Base-by-base conservation (phyloP, 2,329 filamentous ascomycete genomes). In the Hypoxylon sp. region DNA sequence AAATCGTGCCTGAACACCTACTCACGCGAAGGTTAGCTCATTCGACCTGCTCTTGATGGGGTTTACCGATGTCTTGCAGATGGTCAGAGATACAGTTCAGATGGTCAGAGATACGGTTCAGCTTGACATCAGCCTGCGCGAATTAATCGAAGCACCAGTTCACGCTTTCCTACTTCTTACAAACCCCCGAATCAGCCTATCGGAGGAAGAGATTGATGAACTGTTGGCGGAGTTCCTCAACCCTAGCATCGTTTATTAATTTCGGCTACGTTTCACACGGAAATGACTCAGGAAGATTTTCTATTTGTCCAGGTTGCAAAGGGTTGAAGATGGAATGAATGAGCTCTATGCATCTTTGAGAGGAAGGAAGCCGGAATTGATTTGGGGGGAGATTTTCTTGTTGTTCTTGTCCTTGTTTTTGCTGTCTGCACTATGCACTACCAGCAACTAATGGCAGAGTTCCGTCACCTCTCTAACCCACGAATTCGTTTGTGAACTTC, bases 1-100 rank as follows among this genome's bases (percentile, higher is more conserved):
- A 48, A 65, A 64, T 62, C 72, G 71, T 68, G 46, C 69, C 59
- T 74, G 61, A 69, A 45, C 48, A 51, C 32, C 17, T 25, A 3
- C 32, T 36, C 32, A 48, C 52, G 48, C 41, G 10, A 41, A n/a
- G 52, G 11, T 17, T n/a, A n/a, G 10, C 41, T 17, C 53, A 36
- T n/a, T 32, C 38, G 9, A 50, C 45, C 36, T 11, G 7, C 19
- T 32, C 28, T 59, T 41, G 2, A 9, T 17, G 28, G 32, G 11
- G 11, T 7, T 13, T 2, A 23, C 4, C 13, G 14, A 13, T 21
- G 14, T 21, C 30, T 19, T 17, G 5, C 14, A 43, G 11, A 21
- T 50, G 57, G 41, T 23, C n/a, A 45, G 14, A 25, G 13, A 21
- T 19, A 11, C 41, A n/a, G 34, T 21, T 28, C 14, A n/a, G 10